Evolutionary conservation across 108 stramenopile species (phyloP).

Genomic region (Cyclotella choctawhatcheeana): DNA sequence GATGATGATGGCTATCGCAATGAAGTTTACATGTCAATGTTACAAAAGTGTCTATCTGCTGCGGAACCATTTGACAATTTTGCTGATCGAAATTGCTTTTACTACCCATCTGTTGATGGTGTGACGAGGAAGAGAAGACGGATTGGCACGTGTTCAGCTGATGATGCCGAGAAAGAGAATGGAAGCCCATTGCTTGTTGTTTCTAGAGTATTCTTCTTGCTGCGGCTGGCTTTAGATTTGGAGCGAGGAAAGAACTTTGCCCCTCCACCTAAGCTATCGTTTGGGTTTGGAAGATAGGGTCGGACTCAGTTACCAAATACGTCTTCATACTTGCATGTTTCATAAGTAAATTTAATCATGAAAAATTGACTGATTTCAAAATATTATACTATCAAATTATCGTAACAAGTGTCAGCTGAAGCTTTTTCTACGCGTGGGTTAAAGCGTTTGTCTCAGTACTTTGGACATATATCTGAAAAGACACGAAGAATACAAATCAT

Average conservation of each 20-base stretch:
- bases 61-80: slow-evolving; percentile 62
- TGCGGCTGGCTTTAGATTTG: slow-evolving; percentile 48
- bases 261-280: slow-evolving; percentile 73
- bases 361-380: too few relatives aligned
- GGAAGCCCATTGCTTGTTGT: slow-evolving; percentile 55
- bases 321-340: too few relatives aligned
- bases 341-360: too few relatives aligned
- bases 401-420: too few relatives aligned
- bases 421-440: too few relatives aligned
- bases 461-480: too few relatives aligned
- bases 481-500: too few relatives aligned
- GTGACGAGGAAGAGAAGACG: slow-evolving; percentile 39
- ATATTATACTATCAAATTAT: too few relatives aligned
- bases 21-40: slow-evolving; percentile 63
- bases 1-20: slow-evolving; percentile 71
- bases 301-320: background rate
- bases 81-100: slow-evolving; percentile 49
- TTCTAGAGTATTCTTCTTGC: slow-evolving; percentile 57
- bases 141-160: slow-evolving; percentile 28
- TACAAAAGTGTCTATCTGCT: slow-evolving; percentile 70
- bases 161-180: slow-evolving; percentile 21
- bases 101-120: slow-evolving; percentile 29
- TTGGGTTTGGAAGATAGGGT: slow-evolving; percentile 52
- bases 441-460: too few relatives aligned
- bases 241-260: slow-evolving; percentile 65